phyloP scores from a whole-genome alignment of 2,329 filamentous ascomycete genomes.

The Pseudogymnoascus sp. region DNA sequence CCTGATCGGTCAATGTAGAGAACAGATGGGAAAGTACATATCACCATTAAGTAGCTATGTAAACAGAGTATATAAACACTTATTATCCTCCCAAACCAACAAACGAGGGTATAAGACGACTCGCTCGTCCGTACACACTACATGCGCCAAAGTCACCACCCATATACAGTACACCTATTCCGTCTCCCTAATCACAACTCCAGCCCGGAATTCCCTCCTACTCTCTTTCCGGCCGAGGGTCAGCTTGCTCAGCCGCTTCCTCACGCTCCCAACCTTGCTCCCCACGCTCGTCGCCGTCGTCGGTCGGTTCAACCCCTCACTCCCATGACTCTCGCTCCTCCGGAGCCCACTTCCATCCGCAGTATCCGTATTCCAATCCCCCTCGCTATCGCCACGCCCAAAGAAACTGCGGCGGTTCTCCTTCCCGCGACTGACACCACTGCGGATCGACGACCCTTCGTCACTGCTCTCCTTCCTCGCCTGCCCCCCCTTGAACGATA shows the following conservation, averaged over 20 bases:
- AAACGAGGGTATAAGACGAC: background rate
- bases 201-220: constrained; percentile 28
- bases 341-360: constrained; percentile 8
- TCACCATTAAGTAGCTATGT: background rate
- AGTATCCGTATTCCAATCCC: constrained; percentile 10
- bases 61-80: background rate
- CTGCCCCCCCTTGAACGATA: background rate
- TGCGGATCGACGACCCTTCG: constrained; percentile 10
- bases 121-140: background rate
- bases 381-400: constrained; percentile 9
- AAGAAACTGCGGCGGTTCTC: constrained; percentile 23
- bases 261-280: constrained; percentile 29
- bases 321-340: background rate
- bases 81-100: background rate
- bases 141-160: background rate
- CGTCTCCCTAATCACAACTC: constrained; percentile 25
- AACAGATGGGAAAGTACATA: background rate
- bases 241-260: constrained; percentile 29
- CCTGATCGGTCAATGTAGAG: background rate
- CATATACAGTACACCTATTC: constrained; percentile 5
- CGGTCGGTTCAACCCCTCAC: constrained; percentile 15
- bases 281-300: constrained; percentile 21
- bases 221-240: constrained; percentile 33
- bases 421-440: constrained; percentile 15
- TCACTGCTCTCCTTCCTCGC: constrained; percentile 15